Conservation (phyloP, 108 stramenopile species). For the Craspedostauros australis region DNA sequence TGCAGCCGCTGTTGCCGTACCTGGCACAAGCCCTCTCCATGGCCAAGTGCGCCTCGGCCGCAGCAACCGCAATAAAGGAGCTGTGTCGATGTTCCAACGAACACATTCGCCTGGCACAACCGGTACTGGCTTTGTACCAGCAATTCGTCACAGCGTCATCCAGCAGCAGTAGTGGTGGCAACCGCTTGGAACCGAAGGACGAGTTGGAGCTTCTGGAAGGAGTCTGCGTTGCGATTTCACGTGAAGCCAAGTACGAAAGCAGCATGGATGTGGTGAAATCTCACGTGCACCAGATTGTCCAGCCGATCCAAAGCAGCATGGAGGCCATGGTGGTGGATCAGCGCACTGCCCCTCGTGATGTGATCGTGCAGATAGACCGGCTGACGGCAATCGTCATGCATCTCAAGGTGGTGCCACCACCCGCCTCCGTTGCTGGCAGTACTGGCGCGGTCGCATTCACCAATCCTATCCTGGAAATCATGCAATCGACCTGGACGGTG, state of each 20-base stretch:
- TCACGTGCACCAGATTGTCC: conserved; percentile 59
- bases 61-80: conserved; percentile 82
- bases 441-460: conserved; percentile 1
- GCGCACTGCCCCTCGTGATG: conserved; percentile 33
- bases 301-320: conserved; percentile 72
- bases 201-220: conserved; percentile 89
- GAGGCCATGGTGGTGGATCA: conserved; percentile 26
- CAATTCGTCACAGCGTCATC: conserved; percentile 25
- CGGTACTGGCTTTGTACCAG: conserved; percentile 78
- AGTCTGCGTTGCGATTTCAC: conserved; percentile 69
- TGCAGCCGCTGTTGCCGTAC: conserved; percentile 75
- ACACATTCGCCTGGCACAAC: conserved; percentile 59
- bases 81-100: conserved; percentile 69
- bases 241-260: conserved; percentile 34
- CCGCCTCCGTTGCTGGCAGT: conserved; percentile 19
- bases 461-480: conserved; percentile 75
- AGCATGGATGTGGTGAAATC: conserved; percentile 22
- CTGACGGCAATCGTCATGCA: conserved; percentile 72
- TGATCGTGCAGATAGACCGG: conserved; percentile 78
- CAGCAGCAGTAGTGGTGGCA: not conserved
- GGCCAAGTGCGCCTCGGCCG: conserved; percentile 61
- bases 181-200: conserved; percentile 63
- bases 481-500: conserved; percentile 76
- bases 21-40: conserved; percentile 75
- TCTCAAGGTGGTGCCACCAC: conserved; percentile 16